A percentile compares a stretch with the other conserved stretches of the same genome.
Evolutionary conservation across 768 basidiomycete genomes (phyloP).

Genomic region (Amanita polypyramis): DNA sequence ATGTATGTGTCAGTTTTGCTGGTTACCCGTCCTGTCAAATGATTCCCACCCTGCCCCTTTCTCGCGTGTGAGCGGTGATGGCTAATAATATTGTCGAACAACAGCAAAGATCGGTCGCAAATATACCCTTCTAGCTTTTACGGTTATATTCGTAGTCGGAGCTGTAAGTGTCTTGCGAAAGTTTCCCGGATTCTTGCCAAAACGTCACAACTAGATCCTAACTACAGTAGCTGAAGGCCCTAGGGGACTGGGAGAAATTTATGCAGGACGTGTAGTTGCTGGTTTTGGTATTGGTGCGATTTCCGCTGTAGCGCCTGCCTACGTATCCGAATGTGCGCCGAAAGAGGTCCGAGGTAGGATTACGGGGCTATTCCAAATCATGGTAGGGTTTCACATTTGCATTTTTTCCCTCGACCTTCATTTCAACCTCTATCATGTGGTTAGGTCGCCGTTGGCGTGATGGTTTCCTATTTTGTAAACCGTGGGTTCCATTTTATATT

Average conservation of each 20-base stretch:
- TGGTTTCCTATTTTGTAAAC: conserved; percentile 78
- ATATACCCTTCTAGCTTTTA: conserved; percentile 50
- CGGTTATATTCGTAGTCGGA: conserved; percentile 56
- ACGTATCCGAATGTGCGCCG: conserved; percentile 79
- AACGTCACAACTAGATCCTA: conserved; percentile 36
- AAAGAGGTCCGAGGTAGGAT: conserved; percentile 81
- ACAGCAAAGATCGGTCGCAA: conserved; percentile 57
- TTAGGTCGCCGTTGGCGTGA: conserved; percentile 66
- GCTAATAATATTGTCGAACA: not conserved
- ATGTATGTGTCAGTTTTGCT: conserved; percentile 33
- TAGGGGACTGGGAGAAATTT: conserved; percentile 58
- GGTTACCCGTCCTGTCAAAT: no score
- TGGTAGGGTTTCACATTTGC: conserved; percentile 29
- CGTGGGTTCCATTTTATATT: conserved; percentile 31
- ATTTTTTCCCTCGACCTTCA: not conserved
- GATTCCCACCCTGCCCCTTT: not conserved
- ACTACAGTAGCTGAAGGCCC: conserved; percentile 54
- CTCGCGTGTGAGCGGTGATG: not conserved
- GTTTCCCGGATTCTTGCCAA: not conserved
- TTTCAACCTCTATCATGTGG: not conserved
- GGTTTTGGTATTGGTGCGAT: conserved; percentile 80
- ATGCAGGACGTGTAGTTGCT: conserved; percentile 70
- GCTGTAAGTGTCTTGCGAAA: conserved; percentile 39
- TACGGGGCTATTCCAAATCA: conserved; percentile 80
- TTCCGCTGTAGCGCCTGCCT: conserved; percentile 76